Percentiles rank a stretch among this genome's conserved stretches.
Evolutionary conservation across 2,329 filamentous ascomycete genomes (phyloP).

Genomic region (Colletotrichum siamense): DNA sequence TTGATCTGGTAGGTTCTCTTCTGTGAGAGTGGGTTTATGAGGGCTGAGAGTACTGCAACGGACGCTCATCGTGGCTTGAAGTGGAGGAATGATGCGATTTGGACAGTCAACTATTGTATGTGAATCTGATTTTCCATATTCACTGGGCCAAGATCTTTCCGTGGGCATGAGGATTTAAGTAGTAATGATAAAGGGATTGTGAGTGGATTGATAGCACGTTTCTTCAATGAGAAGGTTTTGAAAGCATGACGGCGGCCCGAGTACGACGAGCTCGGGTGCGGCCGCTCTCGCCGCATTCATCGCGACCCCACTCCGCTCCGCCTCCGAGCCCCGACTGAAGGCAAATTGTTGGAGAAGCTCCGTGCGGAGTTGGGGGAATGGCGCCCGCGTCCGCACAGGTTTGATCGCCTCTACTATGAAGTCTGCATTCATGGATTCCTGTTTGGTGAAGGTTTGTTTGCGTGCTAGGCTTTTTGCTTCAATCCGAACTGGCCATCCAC

Average conservation of each 20-base stretch:
- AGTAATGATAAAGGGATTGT: accelerated
- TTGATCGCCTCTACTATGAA: background rate
- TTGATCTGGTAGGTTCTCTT: background rate
- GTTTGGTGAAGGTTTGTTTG: too few relatives aligned
- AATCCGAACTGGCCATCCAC: too few relatives aligned
- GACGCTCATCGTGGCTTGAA: background rate
- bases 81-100: background rate
- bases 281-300: background rate
- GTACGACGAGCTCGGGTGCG: background rate
- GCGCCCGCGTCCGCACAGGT: background rate
- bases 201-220: background rate
- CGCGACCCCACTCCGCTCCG: background rate
- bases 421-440: too few relatives aligned
- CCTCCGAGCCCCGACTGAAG: background rate
- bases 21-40: background rate
- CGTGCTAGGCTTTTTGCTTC: too few relatives aligned
- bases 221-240: background rate
- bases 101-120: background rate
- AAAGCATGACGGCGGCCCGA: background rate
- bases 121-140: background rate
- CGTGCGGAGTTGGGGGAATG: background rate
- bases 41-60: background rate
- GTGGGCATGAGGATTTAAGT: background rate
- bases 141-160: background rate
- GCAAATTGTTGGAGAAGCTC: background rate